These are phyloP conservation scores for Athelia psychrophila DNA, from an alignment of 1,284 basidiomycete genomes.

Conservation along the genomic window DNA sequence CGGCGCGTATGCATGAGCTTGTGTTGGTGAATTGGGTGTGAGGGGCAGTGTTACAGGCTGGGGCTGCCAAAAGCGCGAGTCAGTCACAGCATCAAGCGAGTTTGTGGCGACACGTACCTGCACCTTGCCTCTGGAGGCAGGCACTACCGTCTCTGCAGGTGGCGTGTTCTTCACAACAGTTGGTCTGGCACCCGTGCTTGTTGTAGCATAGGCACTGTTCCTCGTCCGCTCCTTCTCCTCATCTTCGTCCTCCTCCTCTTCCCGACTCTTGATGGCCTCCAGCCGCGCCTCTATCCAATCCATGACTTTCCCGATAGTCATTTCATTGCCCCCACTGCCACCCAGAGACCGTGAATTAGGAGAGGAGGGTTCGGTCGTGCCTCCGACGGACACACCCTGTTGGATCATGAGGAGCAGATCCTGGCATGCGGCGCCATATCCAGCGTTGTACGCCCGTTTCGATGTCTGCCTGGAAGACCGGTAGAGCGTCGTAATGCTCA, in stretches of 20 bases:
- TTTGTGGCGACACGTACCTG: slow-evolving; percentile 21
- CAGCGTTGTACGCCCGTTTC: slow-evolving; percentile 73
- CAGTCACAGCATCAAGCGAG: slow-evolving; percentile 7
- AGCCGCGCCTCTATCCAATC: slow-evolving; percentile 74
- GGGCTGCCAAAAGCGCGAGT: slow-evolving; percentile 1
- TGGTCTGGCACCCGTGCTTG: slow-evolving; percentile 6
- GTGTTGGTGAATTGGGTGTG: slow-evolving; percentile 15
- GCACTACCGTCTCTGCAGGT: background rate
- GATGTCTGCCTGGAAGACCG: slow-evolving; percentile 70
- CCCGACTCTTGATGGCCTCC: slow-evolving; percentile 65
- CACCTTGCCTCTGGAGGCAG: slow-evolving; percentile 16
- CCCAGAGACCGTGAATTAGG: slow-evolving; percentile 29
- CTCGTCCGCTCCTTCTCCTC: slow-evolving; percentile 59
- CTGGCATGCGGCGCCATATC: slow-evolving; percentile 73
- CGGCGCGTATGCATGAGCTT: background rate
- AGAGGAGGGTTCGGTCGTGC: slow-evolving; percentile 28
- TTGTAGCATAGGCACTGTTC: slow-evolving; percentile 21
- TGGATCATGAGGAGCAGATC: slow-evolving; percentile 79
- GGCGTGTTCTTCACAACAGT: background rate
- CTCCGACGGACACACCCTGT: slow-evolving; percentile 66
- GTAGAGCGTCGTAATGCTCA: slow-evolving; percentile 80
- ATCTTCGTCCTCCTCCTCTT: slow-evolving; percentile 79
- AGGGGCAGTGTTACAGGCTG: slow-evolving; percentile 22
- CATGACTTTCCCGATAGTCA: slow-evolving; percentile 74
- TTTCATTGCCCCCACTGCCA: slow-evolving; percentile 43